phyloP scores from a whole-genome alignment of 2,329 filamentous ascomycete species.

The Colletotrichum sp. region DNA sequence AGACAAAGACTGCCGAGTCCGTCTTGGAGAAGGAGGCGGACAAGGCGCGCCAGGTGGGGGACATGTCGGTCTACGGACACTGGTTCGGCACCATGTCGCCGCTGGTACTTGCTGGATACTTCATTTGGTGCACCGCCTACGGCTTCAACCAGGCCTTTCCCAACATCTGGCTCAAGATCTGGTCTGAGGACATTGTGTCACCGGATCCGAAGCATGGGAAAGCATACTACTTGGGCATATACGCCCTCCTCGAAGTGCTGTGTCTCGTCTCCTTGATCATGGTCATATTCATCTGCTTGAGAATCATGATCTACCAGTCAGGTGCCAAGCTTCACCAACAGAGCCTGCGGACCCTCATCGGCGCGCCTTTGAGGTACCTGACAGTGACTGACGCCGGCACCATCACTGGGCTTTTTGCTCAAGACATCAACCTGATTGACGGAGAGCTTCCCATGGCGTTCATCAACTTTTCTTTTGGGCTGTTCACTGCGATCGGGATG shows the following conservation, averaged over 20 bases:
- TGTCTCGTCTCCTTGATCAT: conserved; percentile 24
- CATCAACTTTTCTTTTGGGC: conserved; percentile 29
- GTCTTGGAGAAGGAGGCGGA: not conserved
- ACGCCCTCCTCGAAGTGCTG: conserved; percentile 25
- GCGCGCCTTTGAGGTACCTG: conserved; percentile 46
- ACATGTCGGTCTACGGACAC: conserved; percentile 37
- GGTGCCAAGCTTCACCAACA: conserved; percentile 36
- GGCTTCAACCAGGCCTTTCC: conserved; percentile 34
- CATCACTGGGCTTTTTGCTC: conserved; percentile 49
- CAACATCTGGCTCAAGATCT: conserved; percentile 46
- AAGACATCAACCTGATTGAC: conserved; percentile 48
- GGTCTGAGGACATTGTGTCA: conserved; percentile 35
- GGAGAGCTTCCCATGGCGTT: conserved; percentile 39
- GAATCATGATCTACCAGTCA: conserved; percentile 30
- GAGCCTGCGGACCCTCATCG: conserved; percentile 36
- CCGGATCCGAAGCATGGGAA: conserved; percentile 9
- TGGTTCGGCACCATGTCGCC: conserved; percentile 34
- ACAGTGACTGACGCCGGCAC: conserved; percentile 44
- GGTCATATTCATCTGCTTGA: conserved; percentile 23
- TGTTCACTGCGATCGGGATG: conserved; percentile 41
- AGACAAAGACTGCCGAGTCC: not conserved
- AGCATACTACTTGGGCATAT: conserved; percentile 36
- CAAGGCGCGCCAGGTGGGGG: conserved; percentile 31
- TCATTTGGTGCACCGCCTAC: conserved; percentile 23
- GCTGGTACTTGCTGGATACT: conserved; percentile 21